These are phyloP conservation scores for Stereum hirsutum DNA, from an alignment of 1,284 basidiomycete species.

Conservation along the genomic window DNA sequence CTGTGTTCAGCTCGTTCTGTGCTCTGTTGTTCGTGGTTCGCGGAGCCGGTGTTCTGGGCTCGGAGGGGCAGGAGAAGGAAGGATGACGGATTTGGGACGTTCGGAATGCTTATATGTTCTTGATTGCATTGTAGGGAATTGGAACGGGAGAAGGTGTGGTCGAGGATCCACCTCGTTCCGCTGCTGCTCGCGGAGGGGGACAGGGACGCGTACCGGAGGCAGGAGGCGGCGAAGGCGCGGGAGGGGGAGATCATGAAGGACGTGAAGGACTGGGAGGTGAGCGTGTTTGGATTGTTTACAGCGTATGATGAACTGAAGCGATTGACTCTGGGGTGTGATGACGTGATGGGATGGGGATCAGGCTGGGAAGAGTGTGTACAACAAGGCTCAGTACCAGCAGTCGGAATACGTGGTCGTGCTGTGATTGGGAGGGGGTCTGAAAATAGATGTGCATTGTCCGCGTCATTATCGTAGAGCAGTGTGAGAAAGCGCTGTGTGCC, in stretches of 20 bases:
- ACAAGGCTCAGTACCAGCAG: slow-evolving; percentile 73
- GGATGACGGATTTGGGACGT: slow-evolving; percentile 10
- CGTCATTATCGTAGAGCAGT: neutral
- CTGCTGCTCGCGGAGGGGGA: slow-evolving; percentile 90
- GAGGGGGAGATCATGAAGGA: slow-evolving; percentile 96
- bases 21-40: too few relatives aligned
- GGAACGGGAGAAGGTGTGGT: slow-evolving; percentile 90
- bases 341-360: slow-evolving; percentile 17
- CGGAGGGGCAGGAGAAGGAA: slow-evolving; percentile 28
- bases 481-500: neutral
- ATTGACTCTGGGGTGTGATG: slow-evolving; percentile 1
- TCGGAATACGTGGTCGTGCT: slow-evolving; percentile 52
- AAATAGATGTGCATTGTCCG: neutral
- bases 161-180: slow-evolving; percentile 91
- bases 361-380: slow-evolving; percentile 82
- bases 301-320: slow-evolving; percentile 9
- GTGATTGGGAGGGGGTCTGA: slow-evolving; percentile 21
- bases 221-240: slow-evolving; percentile 69
- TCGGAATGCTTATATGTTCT: too few relatives aligned
- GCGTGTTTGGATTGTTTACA: slow-evolving; percentile 12
- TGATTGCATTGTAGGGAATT: slow-evolving; percentile 86
- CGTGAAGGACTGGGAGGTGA: slow-evolving; percentile 89
- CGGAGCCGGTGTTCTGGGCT: too few relatives aligned
- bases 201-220: slow-evolving; percentile 80
- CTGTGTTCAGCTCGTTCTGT: slow-evolving; percentile 11